A percentile compares a stretch with the other conserved stretches of the same genome.
These are phyloP conservation scores for Lotmaria passim DNA, from an alignment of 208 protist genomes.

Conservation along the genomic window DNA sequence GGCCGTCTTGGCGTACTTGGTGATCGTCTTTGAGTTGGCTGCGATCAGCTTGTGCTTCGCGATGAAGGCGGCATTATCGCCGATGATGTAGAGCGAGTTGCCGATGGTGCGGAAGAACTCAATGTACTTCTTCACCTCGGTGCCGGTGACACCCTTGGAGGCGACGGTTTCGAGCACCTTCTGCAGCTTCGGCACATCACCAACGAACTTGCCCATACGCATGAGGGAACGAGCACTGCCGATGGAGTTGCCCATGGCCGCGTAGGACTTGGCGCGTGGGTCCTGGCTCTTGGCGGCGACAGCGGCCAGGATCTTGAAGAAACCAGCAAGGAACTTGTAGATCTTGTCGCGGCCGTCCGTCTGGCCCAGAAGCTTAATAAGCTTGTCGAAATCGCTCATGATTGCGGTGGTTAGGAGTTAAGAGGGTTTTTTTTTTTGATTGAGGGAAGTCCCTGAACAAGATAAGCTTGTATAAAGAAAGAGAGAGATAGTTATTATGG, in stretches of 20 bases:
- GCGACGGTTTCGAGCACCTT: constrained; percentile 42
- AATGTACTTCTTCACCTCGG: constrained; percentile 71
- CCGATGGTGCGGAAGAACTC: constrained; percentile 85
- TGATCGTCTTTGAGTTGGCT: constrained; percentile 53
- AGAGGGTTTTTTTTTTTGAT: constrained; percentile 25
- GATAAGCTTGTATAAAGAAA: constrained; percentile 1
- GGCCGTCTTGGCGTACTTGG: constrained; percentile 73
- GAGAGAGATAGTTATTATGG: constrained; percentile 1
- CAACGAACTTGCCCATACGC: constrained; percentile 92
- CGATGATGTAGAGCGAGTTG: constrained; percentile 91
- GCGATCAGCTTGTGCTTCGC: constrained; percentile 78
- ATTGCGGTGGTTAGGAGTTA: constrained; percentile 17
- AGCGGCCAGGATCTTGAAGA: constrained; percentile 80
- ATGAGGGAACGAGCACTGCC: constrained; percentile 85
- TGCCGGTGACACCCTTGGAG: constrained; percentile 45
- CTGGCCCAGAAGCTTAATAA: constrained; percentile 85
- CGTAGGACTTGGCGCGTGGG: constrained; percentile 51
- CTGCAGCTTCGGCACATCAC: constrained; percentile 85
- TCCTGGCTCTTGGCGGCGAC: constrained; percentile 49
- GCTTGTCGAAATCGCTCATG: constrained; percentile 81
- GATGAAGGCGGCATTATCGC: constrained; percentile 89
- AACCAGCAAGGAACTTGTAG: constrained; percentile 84
- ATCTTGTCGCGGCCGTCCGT: constrained; percentile 94
- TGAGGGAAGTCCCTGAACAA: constrained; percentile 5
- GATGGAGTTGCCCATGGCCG: constrained; percentile 73